phyloP scores from a whole-genome alignment of 306 rosid species.

The Sphenostylis stenocarpa region DNA sequence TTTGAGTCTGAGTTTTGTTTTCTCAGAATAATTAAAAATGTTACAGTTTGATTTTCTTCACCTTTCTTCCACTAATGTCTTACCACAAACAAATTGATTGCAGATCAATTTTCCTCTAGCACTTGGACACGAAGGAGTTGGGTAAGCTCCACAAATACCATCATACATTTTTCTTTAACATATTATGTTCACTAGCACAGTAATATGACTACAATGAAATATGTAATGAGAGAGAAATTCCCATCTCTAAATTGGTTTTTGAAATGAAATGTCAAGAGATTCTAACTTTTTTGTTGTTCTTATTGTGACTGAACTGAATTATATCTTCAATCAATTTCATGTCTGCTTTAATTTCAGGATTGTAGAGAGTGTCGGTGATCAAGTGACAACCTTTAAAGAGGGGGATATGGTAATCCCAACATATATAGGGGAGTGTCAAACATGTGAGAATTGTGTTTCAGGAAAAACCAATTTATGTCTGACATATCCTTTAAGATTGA shows the following conservation, averaged over 20 bases:
- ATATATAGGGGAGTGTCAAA: conserved; percentile 35
- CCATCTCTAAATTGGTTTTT: too few relatives aligned
- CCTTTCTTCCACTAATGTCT: neutral
- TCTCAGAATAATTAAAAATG: neutral
- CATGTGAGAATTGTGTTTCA: conserved; percentile 40
- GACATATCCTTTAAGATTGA: conserved; percentile 11
- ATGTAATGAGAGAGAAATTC: too few relatives aligned
- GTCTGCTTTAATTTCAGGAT: conserved; percentile 19
- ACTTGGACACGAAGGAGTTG: conserved; percentile 66
- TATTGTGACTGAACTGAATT: neutral
- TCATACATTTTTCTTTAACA: too few relatives aligned
- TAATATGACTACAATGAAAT: too few relatives aligned
- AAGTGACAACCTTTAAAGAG: conserved; percentile 30
- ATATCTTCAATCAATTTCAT: neutral
- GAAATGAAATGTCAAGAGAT: neutral
- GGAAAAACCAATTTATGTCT: conserved; percentile 32
- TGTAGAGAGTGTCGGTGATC: conserved; percentile 33
- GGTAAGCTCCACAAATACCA: conserved; percentile 32
- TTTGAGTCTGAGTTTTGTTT: neutral
- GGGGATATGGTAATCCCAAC: conserved; percentile 37
- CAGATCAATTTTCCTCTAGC: conserved; percentile 53
- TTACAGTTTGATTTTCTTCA: neutral
- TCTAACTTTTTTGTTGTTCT: neutral
- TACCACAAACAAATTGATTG: neutral
- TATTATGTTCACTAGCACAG: too few relatives aligned